These are phyloP conservation scores for Termitomyces sp. DNA, from an alignment of 768 basidiomycete genomes.

Conservation along the genomic window DNA sequence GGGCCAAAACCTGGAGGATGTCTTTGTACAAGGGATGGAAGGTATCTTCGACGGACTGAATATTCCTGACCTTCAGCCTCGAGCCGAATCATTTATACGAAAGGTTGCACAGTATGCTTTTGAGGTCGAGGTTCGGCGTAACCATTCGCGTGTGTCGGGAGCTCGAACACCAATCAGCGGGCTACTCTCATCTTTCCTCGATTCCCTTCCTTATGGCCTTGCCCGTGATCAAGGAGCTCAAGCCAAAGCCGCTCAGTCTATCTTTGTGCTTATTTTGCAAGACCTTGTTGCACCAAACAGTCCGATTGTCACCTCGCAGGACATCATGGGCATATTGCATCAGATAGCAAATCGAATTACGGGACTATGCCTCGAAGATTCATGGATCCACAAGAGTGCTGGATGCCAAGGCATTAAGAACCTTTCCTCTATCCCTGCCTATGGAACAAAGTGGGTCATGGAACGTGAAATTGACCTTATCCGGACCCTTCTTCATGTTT, in stretches of 20 bases:
- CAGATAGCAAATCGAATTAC: conserved; percentile 81
- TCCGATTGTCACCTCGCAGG: conserved; percentile 42
- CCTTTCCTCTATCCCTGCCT: conserved; percentile 63
- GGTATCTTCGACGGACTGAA: conserved; percentile 77
- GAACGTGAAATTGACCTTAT: conserved; percentile 89
- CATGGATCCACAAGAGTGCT: conserved; percentile 86
- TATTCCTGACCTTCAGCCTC: conserved; percentile 59
- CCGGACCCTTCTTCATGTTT: conserved; percentile 82
- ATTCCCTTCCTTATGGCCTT: conserved; percentile 73
- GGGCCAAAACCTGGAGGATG: conserved; percentile 68
- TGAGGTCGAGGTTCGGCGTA: conserved; percentile 63
- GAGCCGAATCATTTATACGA: conserved; percentile 66
- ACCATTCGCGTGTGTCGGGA: conserved; percentile 47
- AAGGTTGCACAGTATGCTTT: conserved; percentile 71
- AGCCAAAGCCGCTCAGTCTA: conserved; percentile 48
- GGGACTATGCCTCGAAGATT: conserved; percentile 84
- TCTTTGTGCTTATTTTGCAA: conserved; percentile 59
- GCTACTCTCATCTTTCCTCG: conserved; percentile 68
- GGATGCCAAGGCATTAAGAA: conserved; percentile 84
- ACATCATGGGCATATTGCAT: conserved; percentile 66
- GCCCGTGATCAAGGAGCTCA: conserved; percentile 62
- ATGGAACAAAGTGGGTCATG: conserved; percentile 75
- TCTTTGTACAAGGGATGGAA: conserved; percentile 66
- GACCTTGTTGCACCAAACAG: conserved; percentile 58
- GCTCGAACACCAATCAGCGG: conserved; percentile 50